Conservation (phyloP, 2,329 filamentous ascomycete genomes). For the Alternaria sp. region DNA sequence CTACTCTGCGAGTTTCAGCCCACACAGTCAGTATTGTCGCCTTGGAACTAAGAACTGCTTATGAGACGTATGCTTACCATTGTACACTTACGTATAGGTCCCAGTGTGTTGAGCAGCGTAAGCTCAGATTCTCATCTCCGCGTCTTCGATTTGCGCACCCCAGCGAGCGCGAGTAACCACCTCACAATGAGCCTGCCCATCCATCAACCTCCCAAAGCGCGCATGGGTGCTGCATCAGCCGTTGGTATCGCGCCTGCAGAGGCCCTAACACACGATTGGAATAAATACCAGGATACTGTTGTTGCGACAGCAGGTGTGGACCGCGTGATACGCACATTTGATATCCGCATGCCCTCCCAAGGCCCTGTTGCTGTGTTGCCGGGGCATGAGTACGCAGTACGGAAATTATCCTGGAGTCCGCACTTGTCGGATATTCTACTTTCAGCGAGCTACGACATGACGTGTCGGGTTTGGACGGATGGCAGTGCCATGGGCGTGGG, state of each 20-base stretch:
- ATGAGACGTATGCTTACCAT: no score
- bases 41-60: no score
- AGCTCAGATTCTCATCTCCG: constrained; percentile 88
- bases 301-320: constrained; percentile 92
- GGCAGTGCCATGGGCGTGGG: constrained; percentile 63
- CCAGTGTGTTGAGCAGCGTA: constrained; percentile 84
- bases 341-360: constrained; percentile 80
- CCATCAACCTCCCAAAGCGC: constrained; percentile 69
- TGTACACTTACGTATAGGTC: constrained; percentile 52
- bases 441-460: constrained; percentile 97
- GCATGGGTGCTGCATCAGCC: constrained; percentile 54
- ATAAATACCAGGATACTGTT: constrained; percentile 89
- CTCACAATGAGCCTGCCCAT: constrained; percentile 84
- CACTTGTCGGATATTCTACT: constrained; percentile 89
- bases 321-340: constrained; percentile 84
- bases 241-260: constrained; percentile 72
- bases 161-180: constrained; percentile 86
- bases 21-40: constrained; percentile 63
- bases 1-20: constrained; percentile 90
- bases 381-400: constrained; percentile 91
- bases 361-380: constrained; percentile 75
- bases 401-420: constrained; percentile 88
- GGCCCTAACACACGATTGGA: constrained; percentile 96
- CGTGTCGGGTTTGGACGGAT: constrained; percentile 91
- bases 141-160: constrained; percentile 90